Percentiles rank a stretch among this genome's conserved stretches.
Evolutionary conservation across 2,329 filamentous ascomycete species (phyloP).

Genomic region (Ceratocystis variospora): DNA sequence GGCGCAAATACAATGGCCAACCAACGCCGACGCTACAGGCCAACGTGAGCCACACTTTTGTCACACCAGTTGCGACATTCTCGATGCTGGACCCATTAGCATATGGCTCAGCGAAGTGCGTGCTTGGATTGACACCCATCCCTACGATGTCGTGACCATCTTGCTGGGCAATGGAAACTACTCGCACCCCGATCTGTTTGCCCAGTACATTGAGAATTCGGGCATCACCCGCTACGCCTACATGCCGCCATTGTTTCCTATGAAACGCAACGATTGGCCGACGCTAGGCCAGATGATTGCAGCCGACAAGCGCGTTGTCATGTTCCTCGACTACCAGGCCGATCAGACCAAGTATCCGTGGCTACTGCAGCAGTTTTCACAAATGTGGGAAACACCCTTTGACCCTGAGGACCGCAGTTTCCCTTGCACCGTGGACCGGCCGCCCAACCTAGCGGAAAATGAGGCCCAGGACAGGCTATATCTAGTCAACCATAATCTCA

Average conservation of each 20-base stretch:
- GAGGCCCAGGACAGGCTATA: slow-evolving; percentile 54
- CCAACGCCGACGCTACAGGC: slow-evolving; percentile 28
- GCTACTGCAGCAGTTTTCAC: slow-evolving; percentile 74
- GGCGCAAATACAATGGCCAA: slow-evolving; percentile 47
- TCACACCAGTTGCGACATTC: slow-evolving; percentile 68
- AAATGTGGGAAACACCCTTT: slow-evolving; percentile 86
- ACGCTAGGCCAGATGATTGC: slow-evolving; percentile 66
- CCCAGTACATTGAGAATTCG: slow-evolving; percentile 51
- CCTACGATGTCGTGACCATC: slow-evolving; percentile 78
- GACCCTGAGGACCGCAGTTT: slow-evolving; percentile 52
- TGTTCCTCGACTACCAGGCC: slow-evolving; percentile 76
- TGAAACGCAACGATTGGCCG: slow-evolving; percentile 67
- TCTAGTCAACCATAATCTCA: slow-evolving; percentile 83
- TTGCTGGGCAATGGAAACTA: slow-evolving; percentile 75
- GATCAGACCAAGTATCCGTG: slow-evolving; percentile 68
- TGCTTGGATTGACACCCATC: slow-evolving; percentile 60
- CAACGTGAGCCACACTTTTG: slow-evolving; percentile 57
- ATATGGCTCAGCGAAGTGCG: slow-evolving; percentile 56
- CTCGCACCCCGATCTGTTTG: slow-evolving; percentile 49
- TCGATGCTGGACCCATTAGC: slow-evolving; percentile 67
- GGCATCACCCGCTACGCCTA: slow-evolving; percentile 65
- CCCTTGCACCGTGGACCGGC: slow-evolving; percentile 66
- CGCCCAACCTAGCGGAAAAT: slow-evolving; percentile 48
- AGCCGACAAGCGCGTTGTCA: slow-evolving; percentile 53
- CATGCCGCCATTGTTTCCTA: slow-evolving; percentile 54